phyloP scores from a whole-genome alignment of 768 basidiomycete species.

The Leccinum longicurvipes region DNA sequence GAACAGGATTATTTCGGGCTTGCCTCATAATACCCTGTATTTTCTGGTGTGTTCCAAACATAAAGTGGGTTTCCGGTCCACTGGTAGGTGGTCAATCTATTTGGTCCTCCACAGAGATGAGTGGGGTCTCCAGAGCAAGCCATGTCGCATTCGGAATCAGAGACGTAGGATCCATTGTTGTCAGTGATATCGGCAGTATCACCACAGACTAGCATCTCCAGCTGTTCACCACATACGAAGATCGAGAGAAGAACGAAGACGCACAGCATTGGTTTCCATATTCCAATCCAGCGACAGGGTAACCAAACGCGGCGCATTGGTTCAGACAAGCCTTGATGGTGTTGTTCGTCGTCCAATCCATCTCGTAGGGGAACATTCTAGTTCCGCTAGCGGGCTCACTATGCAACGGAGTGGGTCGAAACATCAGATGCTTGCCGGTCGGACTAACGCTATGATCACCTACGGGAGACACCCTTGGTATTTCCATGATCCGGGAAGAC shows the following conservation, averaged over 20 bases:
- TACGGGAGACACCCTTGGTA: constrained; percentile 70
- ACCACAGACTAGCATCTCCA: constrained; percentile 54
- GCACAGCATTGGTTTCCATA: constrained; percentile 72
- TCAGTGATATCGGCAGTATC: constrained; percentile 52
- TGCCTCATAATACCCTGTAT: constrained; percentile 71
- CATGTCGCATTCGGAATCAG: constrained; percentile 40
- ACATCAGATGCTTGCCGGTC: neutral
- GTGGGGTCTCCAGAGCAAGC: constrained; percentile 69
- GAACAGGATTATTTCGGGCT: constrained; percentile 14
- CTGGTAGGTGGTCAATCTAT: constrained; percentile 51
- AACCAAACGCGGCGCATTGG: constrained; percentile 71
- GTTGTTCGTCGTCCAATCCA: constrained; percentile 58
- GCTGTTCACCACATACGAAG: neutral
- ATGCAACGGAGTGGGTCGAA: neutral
- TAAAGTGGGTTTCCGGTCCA: constrained; percentile 49
- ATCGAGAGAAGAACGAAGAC: constrained; percentile 23
- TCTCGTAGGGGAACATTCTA: constrained; percentile 59
- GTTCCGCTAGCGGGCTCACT: constrained; percentile 47
- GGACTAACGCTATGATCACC: constrained; percentile 16
- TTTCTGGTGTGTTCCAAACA: constrained; percentile 61
- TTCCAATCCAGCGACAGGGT: constrained; percentile 66
- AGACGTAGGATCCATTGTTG: constrained; percentile 31
- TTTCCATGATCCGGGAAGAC: constrained; percentile 59
- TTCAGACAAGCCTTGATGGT: constrained; percentile 61
- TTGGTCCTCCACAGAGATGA: constrained; percentile 63